These are phyloP conservation scores for Termitomyces sp. DNA, from an alignment of 768 basidiomycete genomes.

Conservation along the genomic window DNA sequence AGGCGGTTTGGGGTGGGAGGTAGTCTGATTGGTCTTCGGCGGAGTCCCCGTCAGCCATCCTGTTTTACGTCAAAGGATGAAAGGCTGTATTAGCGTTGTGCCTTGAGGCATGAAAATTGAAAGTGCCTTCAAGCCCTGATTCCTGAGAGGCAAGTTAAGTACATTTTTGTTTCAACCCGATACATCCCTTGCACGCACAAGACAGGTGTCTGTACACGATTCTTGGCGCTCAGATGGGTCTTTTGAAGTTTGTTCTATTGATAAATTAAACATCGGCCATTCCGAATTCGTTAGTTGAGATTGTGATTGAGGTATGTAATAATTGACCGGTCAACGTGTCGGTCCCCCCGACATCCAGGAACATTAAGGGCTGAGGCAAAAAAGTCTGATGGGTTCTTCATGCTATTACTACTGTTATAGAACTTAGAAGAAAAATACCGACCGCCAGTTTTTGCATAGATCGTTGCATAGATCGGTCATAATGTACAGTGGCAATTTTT, in stretches of 20 bases:
- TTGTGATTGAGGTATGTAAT: background rate
- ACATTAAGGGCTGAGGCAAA: background rate
- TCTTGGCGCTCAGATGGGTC: background rate
- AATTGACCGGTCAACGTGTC: background rate
- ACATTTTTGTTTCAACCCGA: background rate
- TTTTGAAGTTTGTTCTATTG: background rate
- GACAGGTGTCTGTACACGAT: background rate
- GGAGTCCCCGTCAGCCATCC: background rate
- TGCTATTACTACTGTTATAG: too few relatives aligned
- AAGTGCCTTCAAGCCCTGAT: too few relatives aligned
- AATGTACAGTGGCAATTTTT: background rate
- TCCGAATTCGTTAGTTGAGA: background rate
- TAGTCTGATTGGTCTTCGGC: background rate
- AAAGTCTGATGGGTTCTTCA: background rate
- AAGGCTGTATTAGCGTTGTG: background rate
- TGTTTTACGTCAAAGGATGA: background rate
- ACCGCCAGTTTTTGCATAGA: too few relatives aligned
- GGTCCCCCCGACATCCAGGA: background rate
- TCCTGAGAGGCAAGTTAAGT: background rate
- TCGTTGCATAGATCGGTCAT: background rate
- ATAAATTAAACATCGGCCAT: background rate
- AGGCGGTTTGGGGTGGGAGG: conserved; percentile 14
- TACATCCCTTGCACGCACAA: background rate
- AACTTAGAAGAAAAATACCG: background rate
- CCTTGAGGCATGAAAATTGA: background rate